Evolutionary conservation across 164 flowering plant genomes (phyloP).

Genomic region (Berberis vulgaris): DNA sequence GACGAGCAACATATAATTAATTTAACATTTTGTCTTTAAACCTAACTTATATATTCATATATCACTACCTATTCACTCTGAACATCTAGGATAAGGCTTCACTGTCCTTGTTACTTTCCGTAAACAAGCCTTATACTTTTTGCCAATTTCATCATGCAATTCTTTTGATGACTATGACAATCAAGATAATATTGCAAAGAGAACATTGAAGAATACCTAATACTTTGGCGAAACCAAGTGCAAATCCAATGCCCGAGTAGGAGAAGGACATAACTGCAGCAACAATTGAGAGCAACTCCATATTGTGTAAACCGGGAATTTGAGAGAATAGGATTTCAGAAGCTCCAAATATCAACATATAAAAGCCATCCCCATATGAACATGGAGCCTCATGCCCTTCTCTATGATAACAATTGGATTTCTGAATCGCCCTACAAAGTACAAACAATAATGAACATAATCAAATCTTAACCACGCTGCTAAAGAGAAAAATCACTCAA

Average conservation of each 20-base stretch:
- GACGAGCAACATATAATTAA: background rate
- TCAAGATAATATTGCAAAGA: background rate
- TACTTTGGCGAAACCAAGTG: constrained; percentile 48
- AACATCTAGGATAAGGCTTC: too few relatives aligned
- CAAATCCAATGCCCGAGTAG: constrained; percentile 50
- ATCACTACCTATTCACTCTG: background rate
- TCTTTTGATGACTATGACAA: background rate
- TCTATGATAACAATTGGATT: constrained; percentile 61
- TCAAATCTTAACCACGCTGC: too few relatives aligned
- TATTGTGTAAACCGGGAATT: constrained; percentile 63
- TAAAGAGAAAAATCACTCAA: too few relatives aligned
- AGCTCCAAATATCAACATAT: constrained; percentile 63
- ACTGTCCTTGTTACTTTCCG: too few relatives aligned
- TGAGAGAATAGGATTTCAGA: constrained; percentile 57
- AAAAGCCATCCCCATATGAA: constrained; percentile 24
- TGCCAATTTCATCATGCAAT: too few relatives aligned
- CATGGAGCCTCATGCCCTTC: constrained; percentile 60
- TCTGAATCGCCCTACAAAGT: constrained; percentile 57
- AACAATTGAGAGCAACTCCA: constrained; percentile 44
- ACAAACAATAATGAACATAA: background rate
- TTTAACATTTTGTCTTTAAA: background rate
- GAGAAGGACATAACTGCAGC: constrained; percentile 45
- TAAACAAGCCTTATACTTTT: too few relatives aligned
- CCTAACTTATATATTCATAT: too few relatives aligned
- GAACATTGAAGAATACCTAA: constrained; percentile 29